Percentiles rank a stretch among this genome's conserved stretches.
Conservation (phyloP, 345 rosid genomes). For the Ricinus communis region DNA sequence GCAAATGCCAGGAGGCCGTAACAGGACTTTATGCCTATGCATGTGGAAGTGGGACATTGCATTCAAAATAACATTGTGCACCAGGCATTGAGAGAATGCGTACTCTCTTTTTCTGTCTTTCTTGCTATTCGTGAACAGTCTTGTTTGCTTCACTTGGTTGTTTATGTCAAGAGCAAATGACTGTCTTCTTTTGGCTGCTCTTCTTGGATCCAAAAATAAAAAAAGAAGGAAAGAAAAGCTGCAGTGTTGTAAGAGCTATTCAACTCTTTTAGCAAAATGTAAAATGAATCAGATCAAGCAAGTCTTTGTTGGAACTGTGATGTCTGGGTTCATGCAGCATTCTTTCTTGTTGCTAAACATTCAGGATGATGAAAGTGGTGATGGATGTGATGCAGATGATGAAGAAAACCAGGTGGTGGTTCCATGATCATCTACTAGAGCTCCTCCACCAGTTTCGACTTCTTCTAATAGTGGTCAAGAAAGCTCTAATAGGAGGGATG, state of each 20-base stretch:
- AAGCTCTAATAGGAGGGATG: conserved; percentile 17
- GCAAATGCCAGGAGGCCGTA: no score
- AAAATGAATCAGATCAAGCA: conserved; percentile 23
- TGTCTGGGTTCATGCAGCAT: conserved; percentile 16
- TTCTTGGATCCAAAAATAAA: no score
- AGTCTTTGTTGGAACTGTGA: conserved; percentile 25
- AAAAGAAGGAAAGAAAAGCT: conserved; percentile 12
- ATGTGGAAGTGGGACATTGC: no score
- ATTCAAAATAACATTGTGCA: no score
- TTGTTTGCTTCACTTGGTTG: no score
- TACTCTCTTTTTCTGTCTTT: no score
- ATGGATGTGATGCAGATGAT: conserved; percentile 13
- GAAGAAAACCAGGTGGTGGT: conserved; percentile 53
- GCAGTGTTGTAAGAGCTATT: conserved; percentile 25
- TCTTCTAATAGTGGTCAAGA: conserved; percentile 36
- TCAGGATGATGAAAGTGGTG: conserved; percentile 14
- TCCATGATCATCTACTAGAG: conserved; percentile 29
- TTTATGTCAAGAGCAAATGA: no score
- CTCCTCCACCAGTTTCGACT: conserved; percentile 21
- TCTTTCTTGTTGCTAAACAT: conserved; percentile 21
- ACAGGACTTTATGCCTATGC: no score
- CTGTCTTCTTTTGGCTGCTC: no score
- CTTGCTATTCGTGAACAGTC: no score
- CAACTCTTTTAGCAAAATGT: conserved; percentile 16
- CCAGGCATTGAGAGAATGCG: no score